Evolutionary conservation across 2,329 filamentous ascomycete genomes (phyloP), one percentile per base, ranked within the genome.

Genomic region (Cryphonectria carpinicola): DNA sequence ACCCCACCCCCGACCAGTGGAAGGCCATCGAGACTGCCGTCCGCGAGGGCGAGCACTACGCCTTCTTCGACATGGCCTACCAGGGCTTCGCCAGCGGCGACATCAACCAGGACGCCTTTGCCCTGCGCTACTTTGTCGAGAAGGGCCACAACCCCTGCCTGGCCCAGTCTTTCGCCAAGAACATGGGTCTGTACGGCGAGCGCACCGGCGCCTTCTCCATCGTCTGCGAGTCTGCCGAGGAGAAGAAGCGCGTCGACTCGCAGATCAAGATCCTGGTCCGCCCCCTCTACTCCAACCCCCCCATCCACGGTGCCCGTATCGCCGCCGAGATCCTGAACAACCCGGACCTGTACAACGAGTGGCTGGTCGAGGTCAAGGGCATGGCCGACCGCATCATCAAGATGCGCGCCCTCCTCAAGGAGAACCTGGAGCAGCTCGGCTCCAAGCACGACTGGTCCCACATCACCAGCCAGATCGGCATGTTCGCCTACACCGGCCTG

Each of bases 61-160:
- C 94, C 78, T 98, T 99, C 89, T 99, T 98, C 85, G 95, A 98
- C 83, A 98, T 98, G 95, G 95, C 95, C 74, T 99, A 99, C 88
- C 95, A 99, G 85, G 95, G 95, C 77, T 98, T 99, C 80, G 95
- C 95, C 77, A 96, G 92, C 74, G 95, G 95, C 76, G 89, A 97
- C 84, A 96, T 93, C 74, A 89, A 97, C 86, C 91, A 91, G 83
- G 95, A 99, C 81, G 96, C 96, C 74, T 98, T 95, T 81, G 93
- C 96, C 73, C 88, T 98, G 76, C 91, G 96, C 76, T 88, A 98
- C 87, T 99, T 99, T 82, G 90, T 98, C 81, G 88, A 94, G 84
- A 86, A 98, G 85, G 95, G 95, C 78, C 94, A 97, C 86, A 89
- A 94, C 80, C 90, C 96, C 80, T 91, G 90, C 79, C 90, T 98